Percentiles rank a stretch among this genome's conserved stretches.
These are phyloP conservation scores for Hyphodiscus sp. DNA, from an alignment of 2,329 filamentous ascomycete genomes.

Conservation along the genomic window DNA sequence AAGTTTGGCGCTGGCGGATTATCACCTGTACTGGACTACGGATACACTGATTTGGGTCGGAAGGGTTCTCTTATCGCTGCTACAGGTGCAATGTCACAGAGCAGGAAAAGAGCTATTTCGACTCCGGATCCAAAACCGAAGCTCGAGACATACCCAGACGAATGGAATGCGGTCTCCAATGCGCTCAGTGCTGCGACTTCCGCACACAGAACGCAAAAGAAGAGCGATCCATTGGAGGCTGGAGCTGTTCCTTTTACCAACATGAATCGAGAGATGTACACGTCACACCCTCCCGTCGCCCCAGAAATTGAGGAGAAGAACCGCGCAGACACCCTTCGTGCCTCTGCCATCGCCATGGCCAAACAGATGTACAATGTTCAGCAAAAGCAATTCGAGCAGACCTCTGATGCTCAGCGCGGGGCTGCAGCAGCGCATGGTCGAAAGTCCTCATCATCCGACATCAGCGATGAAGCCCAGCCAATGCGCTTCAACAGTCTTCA, in stretches of 20 bases:
- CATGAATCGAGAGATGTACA: constrained; percentile 70
- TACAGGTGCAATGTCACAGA: constrained; percentile 63
- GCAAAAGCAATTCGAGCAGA: constrained; percentile 42
- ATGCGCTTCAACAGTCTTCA: constrained; percentile 61
- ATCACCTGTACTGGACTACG: constrained; percentile 39
- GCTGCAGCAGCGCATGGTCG: constrained; percentile 29
- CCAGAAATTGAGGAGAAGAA: constrained; percentile 69
- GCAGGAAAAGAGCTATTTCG: constrained; percentile 54
- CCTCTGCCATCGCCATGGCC: constrained; percentile 84
- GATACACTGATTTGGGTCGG: constrained; percentile 43
- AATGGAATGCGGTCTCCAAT: constrained; percentile 55
- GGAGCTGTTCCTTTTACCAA: constrained; percentile 64
- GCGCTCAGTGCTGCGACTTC: constrained; percentile 68
- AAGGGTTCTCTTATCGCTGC: constrained; percentile 69
- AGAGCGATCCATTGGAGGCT: constrained; percentile 36
- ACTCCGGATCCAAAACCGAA: constrained; percentile 38
- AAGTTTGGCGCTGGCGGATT: constrained; percentile 36
- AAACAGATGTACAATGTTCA: constrained; percentile 75
- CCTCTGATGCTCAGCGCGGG: constrained; percentile 24
- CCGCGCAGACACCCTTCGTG: constrained; percentile 65
- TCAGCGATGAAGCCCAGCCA: constrained; percentile 37
- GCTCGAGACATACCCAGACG: constrained; percentile 45
- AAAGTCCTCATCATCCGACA: constrained; percentile 28
- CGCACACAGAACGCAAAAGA: constrained; percentile 34
- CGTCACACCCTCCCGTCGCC: constrained; percentile 64